Evolutionary conservation across 495 filamentous ascomycete genomes (phyloP).

Genomic region (Lichina pygmaea): DNA sequence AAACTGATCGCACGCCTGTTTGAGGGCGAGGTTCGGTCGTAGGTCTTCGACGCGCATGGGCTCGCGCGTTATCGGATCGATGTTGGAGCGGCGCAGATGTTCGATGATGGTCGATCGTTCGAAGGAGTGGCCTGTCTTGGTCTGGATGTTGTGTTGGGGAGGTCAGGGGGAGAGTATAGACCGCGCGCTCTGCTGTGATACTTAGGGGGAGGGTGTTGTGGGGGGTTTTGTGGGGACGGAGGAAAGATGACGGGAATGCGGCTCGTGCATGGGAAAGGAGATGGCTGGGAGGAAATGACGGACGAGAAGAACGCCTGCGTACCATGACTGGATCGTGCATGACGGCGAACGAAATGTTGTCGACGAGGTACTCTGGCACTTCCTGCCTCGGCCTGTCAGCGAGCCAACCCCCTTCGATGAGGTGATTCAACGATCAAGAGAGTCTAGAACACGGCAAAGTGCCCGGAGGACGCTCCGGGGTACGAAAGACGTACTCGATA

Average conservation of each 20-base stretch:
- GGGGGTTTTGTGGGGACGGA: too few species aligned
- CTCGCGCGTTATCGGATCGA: conserved; percentile 64
- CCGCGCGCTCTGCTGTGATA: too few species aligned
- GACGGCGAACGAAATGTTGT: conserved; percentile 70
- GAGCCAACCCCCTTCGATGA: neutral
- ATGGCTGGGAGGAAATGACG: conserved; percentile 7
- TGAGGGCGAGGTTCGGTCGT: conserved; percentile 59
- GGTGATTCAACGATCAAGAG: neutral
- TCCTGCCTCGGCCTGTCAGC: conserved; percentile 13
- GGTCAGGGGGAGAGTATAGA: too few species aligned
- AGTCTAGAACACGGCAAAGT: neutral
- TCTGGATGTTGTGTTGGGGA: conserved; percentile 14
- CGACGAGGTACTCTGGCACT: conserved; percentile 69
- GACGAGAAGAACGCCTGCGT: neutral
- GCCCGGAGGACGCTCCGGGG: neutral
- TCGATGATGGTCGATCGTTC: conserved; percentile 71
- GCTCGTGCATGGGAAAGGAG: neutral
- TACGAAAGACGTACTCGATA: neutral
- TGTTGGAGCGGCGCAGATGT: conserved; percentile 45
- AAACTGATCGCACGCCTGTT: conserved; percentile 62
- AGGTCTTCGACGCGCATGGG: conserved; percentile 45
- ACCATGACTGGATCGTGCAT: conserved; percentile 83
- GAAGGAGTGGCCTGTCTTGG: conserved; percentile 68
- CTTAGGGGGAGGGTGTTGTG: too few species aligned
- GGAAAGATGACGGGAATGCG: neutral